A percentile compares a stretch with the other conserved stretches of the same genome.
Evolutionary conservation across 176 grass and related monocot species (phyloP).

Genomic region (Coix lacrymajobi): DNA sequence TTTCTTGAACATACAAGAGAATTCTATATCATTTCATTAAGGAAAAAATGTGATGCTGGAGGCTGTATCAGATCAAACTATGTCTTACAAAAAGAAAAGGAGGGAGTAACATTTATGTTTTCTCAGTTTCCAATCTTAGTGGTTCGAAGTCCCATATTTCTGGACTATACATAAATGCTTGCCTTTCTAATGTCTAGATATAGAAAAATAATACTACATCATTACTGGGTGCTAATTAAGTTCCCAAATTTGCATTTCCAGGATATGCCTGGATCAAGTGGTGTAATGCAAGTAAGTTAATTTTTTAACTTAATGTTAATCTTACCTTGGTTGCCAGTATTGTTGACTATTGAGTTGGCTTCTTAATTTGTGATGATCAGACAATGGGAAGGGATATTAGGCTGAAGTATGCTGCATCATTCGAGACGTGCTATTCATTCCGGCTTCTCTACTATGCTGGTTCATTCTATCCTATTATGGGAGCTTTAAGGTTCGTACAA

Average conservation of each 20-base stretch:
- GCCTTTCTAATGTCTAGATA: constrained; percentile 6
- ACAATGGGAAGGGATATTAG: constrained; percentile 92
- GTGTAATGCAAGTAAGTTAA: constrained; percentile 87
- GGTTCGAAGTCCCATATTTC: background rate
- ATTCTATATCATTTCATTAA: background rate
- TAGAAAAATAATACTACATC: background rate
- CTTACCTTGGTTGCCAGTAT: background rate
- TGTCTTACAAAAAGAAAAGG: no score
- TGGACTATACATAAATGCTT: background rate
- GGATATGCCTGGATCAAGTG: constrained; percentile 96
- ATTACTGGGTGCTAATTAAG: constrained; percentile 20
- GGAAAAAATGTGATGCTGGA: background rate
- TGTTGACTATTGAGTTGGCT: constrained; percentile 17
- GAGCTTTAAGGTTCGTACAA: constrained; percentile 65
- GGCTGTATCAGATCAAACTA: no score
- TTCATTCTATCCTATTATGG: constrained; percentile 95
- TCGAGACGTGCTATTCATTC: constrained; percentile 84
- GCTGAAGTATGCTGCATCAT: constrained; percentile 93
- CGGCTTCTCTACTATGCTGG: constrained; percentile 85
- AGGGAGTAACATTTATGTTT: background rate
- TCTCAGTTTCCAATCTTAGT: background rate
- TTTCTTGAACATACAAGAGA: background rate
- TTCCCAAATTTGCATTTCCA: constrained; percentile 41
- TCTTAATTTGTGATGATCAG: constrained; percentile 37
- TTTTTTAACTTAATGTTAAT: constrained; percentile 14